phyloP scores from a whole-genome alignment of 768 basidiomycete genomes.

The Tylopilus balloui region DNA sequence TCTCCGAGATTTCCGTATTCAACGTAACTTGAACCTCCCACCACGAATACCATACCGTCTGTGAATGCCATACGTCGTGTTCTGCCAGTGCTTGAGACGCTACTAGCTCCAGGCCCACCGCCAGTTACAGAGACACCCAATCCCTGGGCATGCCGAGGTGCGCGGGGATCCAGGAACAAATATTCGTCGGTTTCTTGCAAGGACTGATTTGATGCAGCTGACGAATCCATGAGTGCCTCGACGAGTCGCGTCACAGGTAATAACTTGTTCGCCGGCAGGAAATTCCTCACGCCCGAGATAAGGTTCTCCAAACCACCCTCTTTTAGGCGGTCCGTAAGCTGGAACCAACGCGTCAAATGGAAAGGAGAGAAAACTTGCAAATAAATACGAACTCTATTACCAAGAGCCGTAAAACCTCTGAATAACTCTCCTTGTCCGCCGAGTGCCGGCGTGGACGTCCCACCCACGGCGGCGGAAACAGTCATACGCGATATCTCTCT shows the following conservation, averaged over 20 bases:
- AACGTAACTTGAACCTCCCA: slow-evolving; percentile 95
- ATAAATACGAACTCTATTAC: slow-evolving; percentile 64
- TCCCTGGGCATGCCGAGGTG: slow-evolving; percentile 53
- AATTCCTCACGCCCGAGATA: slow-evolving; percentile 96
- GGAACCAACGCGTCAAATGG: not conserved
- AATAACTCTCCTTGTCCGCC: slow-evolving; percentile 82
- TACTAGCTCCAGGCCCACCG: slow-evolving; percentile 40
- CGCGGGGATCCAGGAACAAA: slow-evolving; percentile 88
- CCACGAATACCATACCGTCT: slow-evolving; percentile 89
- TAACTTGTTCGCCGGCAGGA: slow-evolving; percentile 91
- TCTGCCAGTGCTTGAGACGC: slow-evolving; percentile 34
- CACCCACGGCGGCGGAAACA: slow-evolving; percentile 54
- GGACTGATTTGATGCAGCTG: slow-evolving; percentile 89
- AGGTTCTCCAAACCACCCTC: slow-evolving; percentile 96
- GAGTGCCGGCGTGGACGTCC: slow-evolving; percentile 63
- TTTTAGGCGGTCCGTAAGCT: slow-evolving; percentile 91
- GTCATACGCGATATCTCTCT: slow-evolving; percentile 94
- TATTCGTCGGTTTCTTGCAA: slow-evolving; percentile 96
- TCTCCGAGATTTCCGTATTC: slow-evolving; percentile 96
- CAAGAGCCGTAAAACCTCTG: slow-evolving; percentile 88
- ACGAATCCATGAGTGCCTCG: slow-evolving; percentile 97
- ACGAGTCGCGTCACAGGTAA: slow-evolving; percentile 88
- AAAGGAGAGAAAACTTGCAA: not conserved
- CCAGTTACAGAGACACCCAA: slow-evolving; percentile 44
- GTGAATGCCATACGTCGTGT: slow-evolving; percentile 68